Evolutionary conservation across 768 basidiomycete genomes (phyloP), one percentile per base, ranked within the genome.

Genomic region (Podaxis sp.): DNA sequence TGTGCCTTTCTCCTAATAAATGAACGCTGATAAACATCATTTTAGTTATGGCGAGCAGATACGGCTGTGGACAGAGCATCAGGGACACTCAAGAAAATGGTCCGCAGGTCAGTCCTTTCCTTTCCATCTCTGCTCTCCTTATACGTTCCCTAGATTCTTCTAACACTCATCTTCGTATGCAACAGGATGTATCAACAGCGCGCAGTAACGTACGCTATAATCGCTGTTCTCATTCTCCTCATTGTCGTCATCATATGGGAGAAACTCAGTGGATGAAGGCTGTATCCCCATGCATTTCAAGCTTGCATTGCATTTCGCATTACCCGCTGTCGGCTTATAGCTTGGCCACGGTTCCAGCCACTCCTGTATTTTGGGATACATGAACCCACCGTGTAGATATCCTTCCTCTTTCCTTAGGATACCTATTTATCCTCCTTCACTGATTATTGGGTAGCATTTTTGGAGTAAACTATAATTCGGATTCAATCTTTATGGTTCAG

Each of bases 141-240:
- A 58, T 63, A 65, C 65, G 51, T 68, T 63, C 66, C 61, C 65
- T 65, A 79, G 78, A 69, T 79, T 77, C 70, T 70, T 74, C 67
- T 77, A 67, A 73, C 67, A 48, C 52, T 39, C 6, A 28, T 51
- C 24, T n/a, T n/a, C 26, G n/a, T 57, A 57, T 69, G 52, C 72
- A 61, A 49, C 55, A 99, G 97, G 79, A 97, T 99, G 94, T 95
- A 98, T 73, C 95, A 97, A 74, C 96, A 99, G 70, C 89, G 93
- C 57, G 83, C 92, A 53, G 83, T 97, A 53, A 98, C 95, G 4
- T 90, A 77, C 42, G 89, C 84, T 44, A 99, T 99, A 68, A 89
- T 99, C 62, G 77, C 80, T 61, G 86, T 99, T 30, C 88, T 99
- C 39, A 78, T 96, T 56, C 71, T 95, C 2, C 85, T 99, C 54